Evolutionary conservation across 306 rosid species (phyloP), one percentile per base, ranked within the genome.

Genomic region (Lathyrus aphaca): DNA sequence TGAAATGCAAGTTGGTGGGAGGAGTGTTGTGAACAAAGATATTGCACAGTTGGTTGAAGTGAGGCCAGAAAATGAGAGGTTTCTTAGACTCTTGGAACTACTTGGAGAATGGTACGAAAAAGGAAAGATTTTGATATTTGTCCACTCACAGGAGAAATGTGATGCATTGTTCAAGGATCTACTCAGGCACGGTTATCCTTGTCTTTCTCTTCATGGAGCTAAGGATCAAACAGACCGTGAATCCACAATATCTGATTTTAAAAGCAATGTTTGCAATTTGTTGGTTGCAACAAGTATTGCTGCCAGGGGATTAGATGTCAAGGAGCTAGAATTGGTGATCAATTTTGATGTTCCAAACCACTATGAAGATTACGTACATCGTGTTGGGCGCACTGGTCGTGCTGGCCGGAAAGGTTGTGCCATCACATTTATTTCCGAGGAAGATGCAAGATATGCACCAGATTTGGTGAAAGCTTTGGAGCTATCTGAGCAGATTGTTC

Each of bases 351-450:
- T 72, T 66, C 98, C 98, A 37, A 92, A 92, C 78, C 98, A 92
- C 85, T 92, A 92, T 23, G 98, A 92, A 83, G 98, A 92, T 66
- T 92, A 92, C 77, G 98, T 92, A 39, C 98, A 92, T 66, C 96
- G 98, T 10, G 98, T 92, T 71, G 96, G 96, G 40, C 95, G 96
- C 45, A 92, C 98, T 11, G 98, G 98, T 17, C 91, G 96, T 25
- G 98, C 98, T 75, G 98, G 96, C 6, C 89, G 93, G 55, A 89
- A 92, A 77, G 98, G 96, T 32, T 92, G 91, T 60, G 92, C 96
- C 39, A 92, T 92, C 65, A 92, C 98, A 12, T 92, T 92, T 83
- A 81, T 92, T 61, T 82, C 95, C 2, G 96, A 88, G 77, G 98
- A 89, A 18, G 98, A 89, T 67, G 86, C 92, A 42, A 85, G 92